Evolutionary conservation across 495 filamentous ascomycete species (phyloP).

Genomic region (Neurospora sp.): DNA sequence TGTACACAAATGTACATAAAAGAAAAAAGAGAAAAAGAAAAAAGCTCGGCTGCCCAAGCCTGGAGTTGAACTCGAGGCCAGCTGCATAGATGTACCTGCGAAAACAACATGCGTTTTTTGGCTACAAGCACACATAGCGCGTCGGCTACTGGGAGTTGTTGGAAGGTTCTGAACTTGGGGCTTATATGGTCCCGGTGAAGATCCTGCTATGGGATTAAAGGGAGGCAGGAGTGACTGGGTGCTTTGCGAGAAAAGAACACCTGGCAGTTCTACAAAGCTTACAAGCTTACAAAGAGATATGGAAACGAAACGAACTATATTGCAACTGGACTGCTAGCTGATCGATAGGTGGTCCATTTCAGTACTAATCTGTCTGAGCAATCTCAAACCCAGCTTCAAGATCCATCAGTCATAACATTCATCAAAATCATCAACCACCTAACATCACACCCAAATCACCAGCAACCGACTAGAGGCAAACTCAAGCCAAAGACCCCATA

Average conservation of each 20-base stretch:
- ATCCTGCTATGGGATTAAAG: neutral
- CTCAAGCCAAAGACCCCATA: slow-evolving; percentile 69
- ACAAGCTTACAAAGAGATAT: neutral
- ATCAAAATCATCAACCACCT: neutral
- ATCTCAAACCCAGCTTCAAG: neutral
- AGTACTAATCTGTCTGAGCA: neutral
- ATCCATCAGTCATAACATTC: neutral
- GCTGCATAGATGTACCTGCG: neutral
- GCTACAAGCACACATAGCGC: neutral
- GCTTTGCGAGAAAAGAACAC: neutral
- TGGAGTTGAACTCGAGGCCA: neutral
- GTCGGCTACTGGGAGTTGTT: neutral
- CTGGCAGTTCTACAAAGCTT: neutral
- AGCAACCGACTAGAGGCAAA: neutral
- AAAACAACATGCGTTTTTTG: neutral
- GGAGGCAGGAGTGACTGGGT: neutral
- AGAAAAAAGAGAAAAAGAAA: neutral
- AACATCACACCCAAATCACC: neutral
- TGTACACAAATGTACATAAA: neutral
- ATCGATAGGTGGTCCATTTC: neutral
- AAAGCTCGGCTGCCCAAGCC: neutral
- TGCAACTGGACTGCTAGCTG: neutral
- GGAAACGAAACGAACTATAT: neutral
- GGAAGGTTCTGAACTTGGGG: neutral
- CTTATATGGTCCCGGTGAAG: neutral